Percentiles rank a stretch among this genome's conserved stretches.
Evolutionary conservation across 2,329 filamentous ascomycete genomes (phyloP).

Genomic region (Stagonosporopsis chrysanthemi): DNA sequence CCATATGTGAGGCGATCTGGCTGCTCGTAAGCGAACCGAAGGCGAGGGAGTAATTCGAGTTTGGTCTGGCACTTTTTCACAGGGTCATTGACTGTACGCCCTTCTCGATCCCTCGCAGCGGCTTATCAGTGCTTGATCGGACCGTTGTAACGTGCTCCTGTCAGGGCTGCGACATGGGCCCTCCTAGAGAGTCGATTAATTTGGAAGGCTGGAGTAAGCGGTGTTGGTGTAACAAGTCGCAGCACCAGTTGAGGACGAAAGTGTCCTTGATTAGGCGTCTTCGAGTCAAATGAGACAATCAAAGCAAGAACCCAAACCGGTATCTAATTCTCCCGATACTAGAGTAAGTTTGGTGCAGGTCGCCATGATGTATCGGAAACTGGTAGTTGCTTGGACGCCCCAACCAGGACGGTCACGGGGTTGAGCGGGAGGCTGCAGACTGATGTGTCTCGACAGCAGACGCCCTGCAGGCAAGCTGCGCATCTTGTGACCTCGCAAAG

Average conservation of each 20-base stretch:
- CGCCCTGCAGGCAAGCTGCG: constrained; percentile 40
- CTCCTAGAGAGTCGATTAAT: constrained; percentile 30
- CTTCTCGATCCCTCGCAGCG: constrained; percentile 15
- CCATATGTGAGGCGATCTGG: background rate
- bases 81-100: constrained; percentile 9
- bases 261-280: constrained; percentile 3
- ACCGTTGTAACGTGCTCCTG: constrained; percentile 32
- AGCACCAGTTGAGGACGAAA: constrained; percentile 29
- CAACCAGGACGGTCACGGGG: constrained; percentile 41
- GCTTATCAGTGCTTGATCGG: constrained; percentile 33
- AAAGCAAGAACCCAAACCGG: constrained; percentile 28
- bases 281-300: constrained; percentile 44
- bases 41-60: background rate
- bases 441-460: constrained; percentile 40
- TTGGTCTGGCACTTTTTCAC: constrained; percentile 6
- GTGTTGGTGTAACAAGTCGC: constrained; percentile 39
- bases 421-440: constrained; percentile 48
- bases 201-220: constrained; percentile 34
- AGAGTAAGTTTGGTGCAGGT: constrained; percentile 45
- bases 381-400: constrained; percentile 38
- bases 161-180: constrained; percentile 36
- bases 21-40: background rate
- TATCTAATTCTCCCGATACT: constrained; percentile 39
- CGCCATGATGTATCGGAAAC: constrained; percentile 41
- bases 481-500: constrained; percentile 43